phyloP scores from a whole-genome alignment of 2,329 filamentous ascomycete species.

The Talaromyces sp. region DNA sequence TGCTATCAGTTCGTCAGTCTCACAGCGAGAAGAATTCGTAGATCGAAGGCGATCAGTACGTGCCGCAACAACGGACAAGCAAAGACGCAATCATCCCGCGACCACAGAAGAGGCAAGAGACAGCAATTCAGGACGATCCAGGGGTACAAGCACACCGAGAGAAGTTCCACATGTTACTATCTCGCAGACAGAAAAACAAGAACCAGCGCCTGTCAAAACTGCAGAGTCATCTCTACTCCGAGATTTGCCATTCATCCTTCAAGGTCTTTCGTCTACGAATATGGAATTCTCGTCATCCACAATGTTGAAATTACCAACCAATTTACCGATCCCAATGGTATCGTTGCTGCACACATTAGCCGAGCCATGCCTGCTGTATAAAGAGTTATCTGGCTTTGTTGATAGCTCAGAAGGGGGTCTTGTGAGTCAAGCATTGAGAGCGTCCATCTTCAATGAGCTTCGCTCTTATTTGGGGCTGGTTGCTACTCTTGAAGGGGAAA shows the following conservation, averaged over 20 bases:
- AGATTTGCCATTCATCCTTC: constrained; percentile 87
- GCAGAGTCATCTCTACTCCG: constrained; percentile 65
- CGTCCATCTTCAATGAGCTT: constrained; percentile 79
- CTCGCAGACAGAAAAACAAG: constrained; percentile 21
- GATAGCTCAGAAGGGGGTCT: constrained; percentile 77
- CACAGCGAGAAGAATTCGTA: constrained; percentile 30
- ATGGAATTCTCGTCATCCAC: constrained; percentile 69
- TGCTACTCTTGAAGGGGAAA: constrained; percentile 88
- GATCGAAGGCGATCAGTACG: constrained; percentile 29
- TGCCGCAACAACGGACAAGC: constrained; percentile 21
- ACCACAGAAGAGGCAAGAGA: constrained; percentile 22
- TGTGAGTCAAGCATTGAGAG: constrained; percentile 86
- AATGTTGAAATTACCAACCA: constrained; percentile 70
- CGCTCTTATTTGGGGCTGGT: constrained; percentile 87
- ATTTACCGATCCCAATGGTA: constrained; percentile 77
- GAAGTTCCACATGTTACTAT: constrained; percentile 22
- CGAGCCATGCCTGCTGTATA: constrained; percentile 90
- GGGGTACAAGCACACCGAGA: constrained; percentile 21
- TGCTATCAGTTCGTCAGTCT: constrained; percentile 41
- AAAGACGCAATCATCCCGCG: constrained; percentile 21
- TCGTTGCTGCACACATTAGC: constrained; percentile 85
- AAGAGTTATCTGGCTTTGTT: constrained; percentile 74
- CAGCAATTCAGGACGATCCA: constrained; percentile 17
- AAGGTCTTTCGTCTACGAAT: constrained; percentile 84
- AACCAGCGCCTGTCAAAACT: constrained; percentile 55